A percentile compares a stretch with the other conserved stretches of the same genome.
Conservation (phyloP, 2,329 filamentous ascomycete genomes). For the Aspergillus floridensis region DNA sequence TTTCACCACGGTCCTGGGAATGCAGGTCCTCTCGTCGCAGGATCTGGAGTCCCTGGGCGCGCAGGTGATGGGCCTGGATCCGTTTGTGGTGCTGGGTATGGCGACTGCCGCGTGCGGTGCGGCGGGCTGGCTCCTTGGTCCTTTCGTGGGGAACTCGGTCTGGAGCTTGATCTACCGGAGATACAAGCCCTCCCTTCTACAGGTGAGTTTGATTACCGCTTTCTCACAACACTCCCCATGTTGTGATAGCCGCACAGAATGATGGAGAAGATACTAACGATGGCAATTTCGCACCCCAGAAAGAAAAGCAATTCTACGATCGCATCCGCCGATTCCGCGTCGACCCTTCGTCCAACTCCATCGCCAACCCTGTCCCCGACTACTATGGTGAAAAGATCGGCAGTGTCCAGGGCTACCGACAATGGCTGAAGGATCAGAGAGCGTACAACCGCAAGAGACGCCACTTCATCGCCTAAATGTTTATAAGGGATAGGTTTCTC, state of each 20-base stretch:
- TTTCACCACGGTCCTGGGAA: conserved; percentile 54
- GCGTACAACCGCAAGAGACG: conserved; percentile 90
- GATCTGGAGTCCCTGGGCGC: conserved; percentile 64
- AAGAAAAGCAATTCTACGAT: conserved; percentile 91
- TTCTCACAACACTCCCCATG: neutral
- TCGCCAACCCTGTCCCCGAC: conserved; percentile 90
- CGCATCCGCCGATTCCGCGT: conserved; percentile 89
- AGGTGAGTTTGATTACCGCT: conserved; percentile 48
- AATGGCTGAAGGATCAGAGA: conserved; percentile 96
- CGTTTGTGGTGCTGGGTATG: conserved; percentile 78
- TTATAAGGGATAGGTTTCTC: neutral
- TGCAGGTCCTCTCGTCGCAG: conserved; percentile 62
- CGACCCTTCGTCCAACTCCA: conserved; percentile 83
- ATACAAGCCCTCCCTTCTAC: conserved; percentile 68
- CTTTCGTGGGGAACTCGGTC: conserved; percentile 72
- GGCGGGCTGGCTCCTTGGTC: conserved; percentile 85
- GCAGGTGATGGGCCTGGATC: conserved; percentile 78
- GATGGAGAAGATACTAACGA: conserved; percentile 9
- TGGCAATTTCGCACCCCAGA: conserved; percentile 47
- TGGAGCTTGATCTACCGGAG: conserved; percentile 75
- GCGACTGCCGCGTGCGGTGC: conserved; percentile 73
- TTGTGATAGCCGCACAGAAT: neutral
- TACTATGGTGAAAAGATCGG: conserved; percentile 99
- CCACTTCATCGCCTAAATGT: conserved; percentile 36
- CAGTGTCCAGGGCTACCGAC: conserved; percentile 83